phyloP scores from a whole-genome alignment of 345 rosid genomes.

The Eucalyptus lansdowneana region DNA sequence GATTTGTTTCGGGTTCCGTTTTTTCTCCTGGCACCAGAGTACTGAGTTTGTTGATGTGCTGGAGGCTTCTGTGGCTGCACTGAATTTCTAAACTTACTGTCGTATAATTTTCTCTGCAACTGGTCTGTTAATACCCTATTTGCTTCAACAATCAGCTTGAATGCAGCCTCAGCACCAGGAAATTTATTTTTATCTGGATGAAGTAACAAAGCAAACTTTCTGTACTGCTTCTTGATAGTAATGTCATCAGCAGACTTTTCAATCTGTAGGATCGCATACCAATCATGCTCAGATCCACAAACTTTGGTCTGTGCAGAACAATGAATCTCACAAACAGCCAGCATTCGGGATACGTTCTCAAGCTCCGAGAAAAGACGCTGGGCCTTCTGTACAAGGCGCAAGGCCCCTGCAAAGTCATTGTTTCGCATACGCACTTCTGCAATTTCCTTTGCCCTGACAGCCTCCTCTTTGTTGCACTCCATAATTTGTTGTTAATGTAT shows the following conservation, averaged over 20 bases:
- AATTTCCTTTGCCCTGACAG: slow-evolving; percentile 45
- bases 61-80: slow-evolving; percentile 1
- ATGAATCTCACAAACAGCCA: slow-evolving; percentile 74
- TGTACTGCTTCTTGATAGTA: slow-evolving; percentile 70
- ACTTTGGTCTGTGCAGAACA: slow-evolving; percentile 38
- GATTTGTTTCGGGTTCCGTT: background rate
- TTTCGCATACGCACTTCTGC: slow-evolving; percentile 54
- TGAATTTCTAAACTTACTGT: slow-evolving; percentile 27
- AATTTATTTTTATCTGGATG: slow-evolving; percentile 93
- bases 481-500: slow-evolving; percentile 2
- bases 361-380: slow-evolving; percentile 49
- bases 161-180: slow-evolving; percentile 88
- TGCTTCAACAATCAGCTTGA: slow-evolving; percentile 82
- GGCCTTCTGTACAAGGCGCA: slow-evolving; percentile 46
- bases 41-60: slow-evolving; percentile 11
- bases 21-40: slow-evolving; percentile 8
- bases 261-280: slow-evolving; percentile 80
- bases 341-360: slow-evolving; percentile 50
- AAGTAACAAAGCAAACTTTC: slow-evolving; percentile 68
- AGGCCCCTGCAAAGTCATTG: slow-evolving; percentile 49
- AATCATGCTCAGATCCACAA: slow-evolving; percentile 48
- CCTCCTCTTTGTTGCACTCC: slow-evolving; percentile 96
- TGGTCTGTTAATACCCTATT: slow-evolving; percentile 45
- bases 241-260: slow-evolving; percentile 36
- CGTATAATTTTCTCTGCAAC: slow-evolving; percentile 33